These are phyloP conservation scores for Lentinula guzmanii DNA, from an alignment of 768 basidiomycete species.

Conservation along the genomic window DNA sequence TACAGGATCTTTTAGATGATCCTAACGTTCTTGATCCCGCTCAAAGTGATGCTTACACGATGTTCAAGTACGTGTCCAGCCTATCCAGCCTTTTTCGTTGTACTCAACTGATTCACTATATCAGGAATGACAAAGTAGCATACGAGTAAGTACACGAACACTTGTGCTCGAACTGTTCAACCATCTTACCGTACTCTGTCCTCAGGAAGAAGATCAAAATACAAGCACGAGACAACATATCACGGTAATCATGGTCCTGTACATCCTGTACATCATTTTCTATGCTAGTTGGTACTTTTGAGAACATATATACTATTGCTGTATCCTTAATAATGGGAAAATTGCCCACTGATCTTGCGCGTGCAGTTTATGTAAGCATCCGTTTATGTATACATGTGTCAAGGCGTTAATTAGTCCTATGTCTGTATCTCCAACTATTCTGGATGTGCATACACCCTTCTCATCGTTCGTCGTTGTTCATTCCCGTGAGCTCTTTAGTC, in stretches of 20 bases:
- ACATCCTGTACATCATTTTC: conserved; percentile 6
- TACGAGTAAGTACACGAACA: conserved; percentile 68
- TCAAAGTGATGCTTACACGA: conserved; percentile 96
- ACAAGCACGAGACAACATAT: conserved; percentile 87
- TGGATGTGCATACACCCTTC: conserved; percentile 73
- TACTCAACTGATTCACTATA: not conserved
- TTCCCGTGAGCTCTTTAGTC: conserved; percentile 43
- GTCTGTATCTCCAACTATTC: conserved; percentile 35
- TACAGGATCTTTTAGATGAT: conserved; percentile 92
- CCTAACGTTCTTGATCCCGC: conserved; percentile 98
- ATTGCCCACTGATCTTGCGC: no score
- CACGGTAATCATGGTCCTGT: conserved; percentile 48
- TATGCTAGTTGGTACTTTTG: not conserved
- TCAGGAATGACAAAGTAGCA: conserved; percentile 86
- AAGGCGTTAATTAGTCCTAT: conserved; percentile 8
- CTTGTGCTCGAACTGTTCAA: not conserved
- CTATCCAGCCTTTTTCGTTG: no score
- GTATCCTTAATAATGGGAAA: not conserved
- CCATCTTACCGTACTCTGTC: not conserved
- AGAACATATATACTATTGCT: not conserved
- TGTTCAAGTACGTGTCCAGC: conserved; percentile 82
- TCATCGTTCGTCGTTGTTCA: conserved; percentile 73
- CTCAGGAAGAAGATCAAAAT: conserved; percentile 69
- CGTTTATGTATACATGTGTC: not conserved
- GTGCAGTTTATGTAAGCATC: not conserved